Percentiles rank a stretch among this genome's conserved stretches.
These are phyloP conservation scores for Exserohilum rostratum DNA, from an alignment of 2,329 filamentous ascomycete genomes.

Conservation along the genomic window DNA sequence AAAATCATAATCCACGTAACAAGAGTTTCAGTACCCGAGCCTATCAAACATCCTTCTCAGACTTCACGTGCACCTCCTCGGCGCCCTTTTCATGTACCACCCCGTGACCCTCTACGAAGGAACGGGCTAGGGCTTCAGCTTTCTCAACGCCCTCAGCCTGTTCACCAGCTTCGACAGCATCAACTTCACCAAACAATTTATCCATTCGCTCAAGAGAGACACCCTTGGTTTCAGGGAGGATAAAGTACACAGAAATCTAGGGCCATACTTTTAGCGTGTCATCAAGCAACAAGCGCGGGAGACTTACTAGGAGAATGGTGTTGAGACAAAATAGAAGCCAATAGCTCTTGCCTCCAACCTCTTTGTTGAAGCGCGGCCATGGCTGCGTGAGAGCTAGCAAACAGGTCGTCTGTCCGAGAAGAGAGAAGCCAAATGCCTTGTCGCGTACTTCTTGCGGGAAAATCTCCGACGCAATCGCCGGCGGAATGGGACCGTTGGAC, in stretches of 20 bases:
- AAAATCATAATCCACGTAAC: too few species aligned
- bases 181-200: conserved; percentile 1
- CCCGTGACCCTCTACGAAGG: neutral
- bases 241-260: conserved; percentile 2
- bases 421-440: conserved; percentile 11
- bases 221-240: conserved; percentile 2
- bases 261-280: neutral
- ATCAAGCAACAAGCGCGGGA: neutral
- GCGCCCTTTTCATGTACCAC: neutral
- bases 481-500: conserved; percentile 11
- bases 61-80: neutral
- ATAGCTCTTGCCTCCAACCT: conserved; percentile 10
- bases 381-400: conserved; percentile 8
- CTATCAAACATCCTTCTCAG: neutral
- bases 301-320: conserved; percentile 7
- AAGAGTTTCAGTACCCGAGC: neutral
- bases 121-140: neutral
- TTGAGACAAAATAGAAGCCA: conserved; percentile 12
- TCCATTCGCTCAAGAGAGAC: neutral
- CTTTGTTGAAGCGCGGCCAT: conserved; percentile 8
- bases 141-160: neutral
- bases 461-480: conserved; percentile 12
- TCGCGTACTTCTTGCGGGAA: conserved; percentile 8
- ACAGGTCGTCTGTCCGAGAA: conserved; percentile 9
- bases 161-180: conserved; percentile 9